These are phyloP conservation scores for Leersia perrieri DNA, from an alignment of 176 grass and related monocot genomes.

Conservation along the genomic window DNA sequence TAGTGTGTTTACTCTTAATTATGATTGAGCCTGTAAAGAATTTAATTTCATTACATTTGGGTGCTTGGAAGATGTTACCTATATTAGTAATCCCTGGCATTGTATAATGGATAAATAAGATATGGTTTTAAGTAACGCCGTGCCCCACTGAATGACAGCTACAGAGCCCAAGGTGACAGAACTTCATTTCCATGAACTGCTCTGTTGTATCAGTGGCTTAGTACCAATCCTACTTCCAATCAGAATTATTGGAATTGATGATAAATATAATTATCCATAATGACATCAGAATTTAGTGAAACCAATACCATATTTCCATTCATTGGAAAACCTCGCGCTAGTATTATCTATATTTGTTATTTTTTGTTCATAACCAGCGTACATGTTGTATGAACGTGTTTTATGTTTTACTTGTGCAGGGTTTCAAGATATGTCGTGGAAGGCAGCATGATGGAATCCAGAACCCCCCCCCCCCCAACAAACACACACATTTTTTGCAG, in stretches of 20 bases:
- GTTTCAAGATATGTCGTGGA: constrained; percentile 44
- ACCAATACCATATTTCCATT: no score
- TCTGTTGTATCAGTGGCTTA: not conserved
- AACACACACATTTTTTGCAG: no score
- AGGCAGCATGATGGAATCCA: constrained; percentile 39
- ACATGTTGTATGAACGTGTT: not conserved
- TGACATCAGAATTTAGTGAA: not conserved
- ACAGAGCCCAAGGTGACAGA: constrained; percentile 40
- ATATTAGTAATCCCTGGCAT: not conserved
- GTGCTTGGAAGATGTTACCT: no score
- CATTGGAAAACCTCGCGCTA: not conserved
- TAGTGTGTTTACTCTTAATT: no score
- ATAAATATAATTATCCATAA: not conserved
- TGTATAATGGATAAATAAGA: constrained; percentile 38
- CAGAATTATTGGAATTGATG: no score
- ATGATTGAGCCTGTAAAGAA: no score
- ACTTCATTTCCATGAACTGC: constrained; percentile 41
- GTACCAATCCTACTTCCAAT: constrained; percentile 21
- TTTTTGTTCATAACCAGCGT: not conserved
- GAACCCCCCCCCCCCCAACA: no score
- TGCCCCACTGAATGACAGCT: constrained; percentile 48
- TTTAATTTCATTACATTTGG: no score
- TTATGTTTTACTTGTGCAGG: constrained; percentile 10
- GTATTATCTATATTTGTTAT: not conserved
- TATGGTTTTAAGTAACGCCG: constrained; percentile 54